Base-by-base conservation (phyloP, 768 basidiomycete species). In the Rhodotorula graminis region DNA sequence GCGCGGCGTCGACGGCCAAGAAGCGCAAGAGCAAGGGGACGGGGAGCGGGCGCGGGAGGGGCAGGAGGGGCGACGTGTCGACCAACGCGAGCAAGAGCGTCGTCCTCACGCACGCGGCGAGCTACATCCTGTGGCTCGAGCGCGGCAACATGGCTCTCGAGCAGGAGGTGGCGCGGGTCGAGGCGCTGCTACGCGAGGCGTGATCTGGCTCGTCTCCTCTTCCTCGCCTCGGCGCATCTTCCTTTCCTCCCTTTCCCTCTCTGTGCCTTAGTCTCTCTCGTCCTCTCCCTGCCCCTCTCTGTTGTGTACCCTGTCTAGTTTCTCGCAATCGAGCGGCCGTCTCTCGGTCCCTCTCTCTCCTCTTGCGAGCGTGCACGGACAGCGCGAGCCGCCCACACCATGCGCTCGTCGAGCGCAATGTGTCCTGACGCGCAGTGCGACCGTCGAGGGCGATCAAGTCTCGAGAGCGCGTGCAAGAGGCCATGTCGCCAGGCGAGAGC, bases 121-220 rank as follows among this genome's bases (percentile, higher is more conserved):
- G 92, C 78, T 92, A 93, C 76, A 87, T 89, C 78, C 85, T 83
- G 49, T 94, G 89, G 89, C 82, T 93, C n/a, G 91, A 93, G 78
- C 88, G 92, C 77, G 89, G 90, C 15, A 84, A 88, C 61, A 86
- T 88, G 60, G 88, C 88, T 0, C 83, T 95, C 57, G 82, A 82
- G 71, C 84, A 84, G 46, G 92, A 95, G 81, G 87, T 92, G 6
- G 70, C 83, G 50, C 84, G 87, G 72, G 81, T 89, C 10, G 90
- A 93, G 81, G 82, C n/a, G n/a, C 29, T 55, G 12, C n/a, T 55
- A 10, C 53, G n/a, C 15, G n/a, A 29, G 10, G 53, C 53, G n/a
- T 55, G 53, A 55, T n/a, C 27, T n/a, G 3, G 25, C 49, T 27
- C 52, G 21, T 7, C 10, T 27, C 27, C 27, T 53, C 21, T 3